phyloP scores from a whole-genome alignment of 2,329 filamentous ascomycete genomes.

The Juglanconis sp. region DNA sequence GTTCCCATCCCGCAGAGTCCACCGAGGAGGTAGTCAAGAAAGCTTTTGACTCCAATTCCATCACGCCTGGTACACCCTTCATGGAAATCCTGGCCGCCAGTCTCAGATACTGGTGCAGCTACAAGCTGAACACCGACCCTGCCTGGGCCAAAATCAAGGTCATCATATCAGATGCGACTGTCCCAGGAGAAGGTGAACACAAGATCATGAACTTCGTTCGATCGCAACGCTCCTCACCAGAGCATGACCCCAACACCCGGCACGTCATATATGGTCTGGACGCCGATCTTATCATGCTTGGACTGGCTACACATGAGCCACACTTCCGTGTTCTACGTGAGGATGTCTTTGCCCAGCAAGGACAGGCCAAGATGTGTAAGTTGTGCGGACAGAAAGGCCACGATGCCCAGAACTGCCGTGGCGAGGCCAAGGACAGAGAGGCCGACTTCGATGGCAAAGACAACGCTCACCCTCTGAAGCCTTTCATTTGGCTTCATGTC shows the following conservation, averaged over 20 bases:
- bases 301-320: conserved; percentile 93
- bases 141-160: conserved; percentile 95
- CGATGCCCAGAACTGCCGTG: conserved; percentile 79
- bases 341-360: conserved; percentile 91
- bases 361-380: conserved; percentile 76
- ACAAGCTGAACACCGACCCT: conserved; percentile 95
- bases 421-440: conserved; percentile 72
- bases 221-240: conserved; percentile 83
- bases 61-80: conserved; percentile 95
- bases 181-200: conserved; percentile 96
- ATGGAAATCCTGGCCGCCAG: conserved; percentile 93
- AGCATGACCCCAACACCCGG: conserved; percentile 93
- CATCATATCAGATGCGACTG: conserved; percentile 96
- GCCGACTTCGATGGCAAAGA: conserved; percentile 82
- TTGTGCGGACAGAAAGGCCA: conserved; percentile 92
- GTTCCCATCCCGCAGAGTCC: conserved; percentile 58
- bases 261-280: conserved; percentile 98
- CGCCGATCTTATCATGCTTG: conserved; percentile 98
- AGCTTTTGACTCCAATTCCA: conserved; percentile 83
- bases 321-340: conserved; percentile 95
- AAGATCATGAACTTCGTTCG: conserved; percentile 99
- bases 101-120: conserved; percentile 93
- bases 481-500: conserved; percentile 98
- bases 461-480: conserved; percentile 68
- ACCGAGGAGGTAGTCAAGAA: conserved; percentile 70